Percentiles rank a stretch among this genome's conserved stretches.
Evolutionary conservation across 495 filamentous ascomycete genomes (phyloP).

Genomic region (Terfezia claveryi): DNA sequence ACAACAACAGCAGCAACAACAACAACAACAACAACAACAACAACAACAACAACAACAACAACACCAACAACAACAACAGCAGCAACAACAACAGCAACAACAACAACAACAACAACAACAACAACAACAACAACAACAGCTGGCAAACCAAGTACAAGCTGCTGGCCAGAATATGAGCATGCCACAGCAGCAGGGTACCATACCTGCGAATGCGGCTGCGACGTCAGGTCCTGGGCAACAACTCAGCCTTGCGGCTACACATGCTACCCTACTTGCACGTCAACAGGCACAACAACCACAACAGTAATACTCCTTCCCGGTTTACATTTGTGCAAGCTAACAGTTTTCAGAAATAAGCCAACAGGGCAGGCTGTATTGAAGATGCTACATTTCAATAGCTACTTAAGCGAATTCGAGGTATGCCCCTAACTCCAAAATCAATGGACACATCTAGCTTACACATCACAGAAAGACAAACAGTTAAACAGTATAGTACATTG

Average conservation of each 20-base stretch:
- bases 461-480: constrained; percentile 23
- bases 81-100: constrained; percentile 27
- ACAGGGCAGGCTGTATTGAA: constrained; percentile 6
- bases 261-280: constrained; percentile 6
- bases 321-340: not conserved
- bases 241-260: constrained; percentile 9
- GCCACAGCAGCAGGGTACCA: constrained; percentile 11
- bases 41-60: constrained; percentile 28
- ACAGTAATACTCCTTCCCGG: not conserved
- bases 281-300: constrained; percentile 7
- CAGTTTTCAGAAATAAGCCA: not conserved
- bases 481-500: constrained; percentile 32
- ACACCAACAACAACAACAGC: constrained; percentile 26
- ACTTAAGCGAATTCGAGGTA: constrained; percentile 21
- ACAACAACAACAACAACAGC: constrained; percentile 27
- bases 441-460: constrained; percentile 35
- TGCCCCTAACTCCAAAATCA: constrained; percentile 28
- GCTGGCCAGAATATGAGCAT: constrained; percentile 12
- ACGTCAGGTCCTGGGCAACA: constrained; percentile 15
- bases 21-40: constrained; percentile 22
- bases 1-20: constrained; percentile 27
- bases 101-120: constrained; percentile 22
- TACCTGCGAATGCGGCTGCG: constrained; percentile 6
- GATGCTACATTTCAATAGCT: constrained; percentile 1
- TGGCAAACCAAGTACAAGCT: constrained; percentile 14